Conservation (phyloP, 2,329 filamentous ascomycete genomes). For the Xylariaceae sp. region DNA sequence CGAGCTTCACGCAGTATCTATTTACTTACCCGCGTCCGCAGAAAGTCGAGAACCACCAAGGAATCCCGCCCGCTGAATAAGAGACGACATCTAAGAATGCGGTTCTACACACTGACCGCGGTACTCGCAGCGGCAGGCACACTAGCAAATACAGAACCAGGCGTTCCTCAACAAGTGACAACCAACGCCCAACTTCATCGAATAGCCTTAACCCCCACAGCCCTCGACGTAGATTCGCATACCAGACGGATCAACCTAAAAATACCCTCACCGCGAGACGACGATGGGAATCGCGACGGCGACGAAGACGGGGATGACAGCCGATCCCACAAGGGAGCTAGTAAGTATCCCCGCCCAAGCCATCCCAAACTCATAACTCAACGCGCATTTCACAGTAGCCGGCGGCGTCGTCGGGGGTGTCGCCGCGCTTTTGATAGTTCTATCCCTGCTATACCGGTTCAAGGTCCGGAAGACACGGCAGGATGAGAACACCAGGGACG, state of each 20-base stretch:
- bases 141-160: conserved; percentile 2
- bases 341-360: conserved; percentile 2
- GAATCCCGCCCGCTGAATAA: not conserved
- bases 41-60: too few species aligned
- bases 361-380: not conserved
- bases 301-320: conserved; percentile 19
- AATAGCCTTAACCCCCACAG: not conserved
- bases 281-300: conserved; percentile 2
- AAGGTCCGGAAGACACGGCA: too few species aligned
- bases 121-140: conserved; percentile 2
- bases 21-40: too few species aligned
- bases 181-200: not conserved
- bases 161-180: not conserved
- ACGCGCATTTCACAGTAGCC: conserved; percentile 3
- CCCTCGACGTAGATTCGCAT: not conserved
- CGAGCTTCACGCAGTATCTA: too few species aligned
- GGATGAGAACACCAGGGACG: too few species aligned
- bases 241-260: not conserved
- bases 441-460: conserved; percentile 16
- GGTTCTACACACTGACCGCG: conserved; percentile 3
- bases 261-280: not conserved
- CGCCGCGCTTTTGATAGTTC: conserved; percentile 2
- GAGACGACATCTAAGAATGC: conserved; percentile 2
- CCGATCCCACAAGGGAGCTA: conserved; percentile 2
- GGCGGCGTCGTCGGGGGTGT: conserved; percentile 15